Conservation (phyloP, 306 rosid genomes). For the Prunus campanulata region DNA sequence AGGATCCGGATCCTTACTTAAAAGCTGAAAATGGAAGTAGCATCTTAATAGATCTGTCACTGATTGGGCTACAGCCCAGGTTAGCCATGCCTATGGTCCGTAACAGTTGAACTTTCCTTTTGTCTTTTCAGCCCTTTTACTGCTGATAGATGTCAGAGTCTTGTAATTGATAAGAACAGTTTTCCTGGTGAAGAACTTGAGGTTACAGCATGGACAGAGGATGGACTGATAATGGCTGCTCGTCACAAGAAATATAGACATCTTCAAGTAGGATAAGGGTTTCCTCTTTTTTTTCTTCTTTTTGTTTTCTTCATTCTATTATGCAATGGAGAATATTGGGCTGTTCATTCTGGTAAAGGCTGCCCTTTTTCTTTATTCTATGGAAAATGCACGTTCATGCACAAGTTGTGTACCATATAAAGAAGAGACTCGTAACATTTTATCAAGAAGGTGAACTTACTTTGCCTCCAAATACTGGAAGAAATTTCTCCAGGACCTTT, state of each 20-base stretch:
- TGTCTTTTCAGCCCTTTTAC: slow-evolving; percentile 66
- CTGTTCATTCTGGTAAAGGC: too few relatives aligned
- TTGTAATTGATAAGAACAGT: slow-evolving; percentile 80
- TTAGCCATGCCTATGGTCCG: too few relatives aligned
- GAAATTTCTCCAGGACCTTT: too few relatives aligned
- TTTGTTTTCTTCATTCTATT: background rate
- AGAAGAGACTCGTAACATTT: background rate
- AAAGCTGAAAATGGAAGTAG: too few relatives aligned
- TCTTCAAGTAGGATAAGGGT: slow-evolving; percentile 55
- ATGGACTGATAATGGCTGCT: slow-evolving; percentile 93
- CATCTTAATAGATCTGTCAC: too few relatives aligned
- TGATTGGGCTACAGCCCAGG: too few relatives aligned
- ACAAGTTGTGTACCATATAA: background rate
- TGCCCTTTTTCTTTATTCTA: background rate
- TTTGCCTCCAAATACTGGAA: background rate
- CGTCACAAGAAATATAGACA: slow-evolving; percentile 78
- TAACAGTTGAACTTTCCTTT: background rate
- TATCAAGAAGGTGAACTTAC: background rate
- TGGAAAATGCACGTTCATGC: background rate
- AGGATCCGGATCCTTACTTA: too few relatives aligned
- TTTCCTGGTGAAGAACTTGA: slow-evolving; percentile 79
- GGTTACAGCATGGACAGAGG: slow-evolving; percentile 88
- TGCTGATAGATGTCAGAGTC: slow-evolving; percentile 95
- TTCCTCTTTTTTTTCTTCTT: background rate
- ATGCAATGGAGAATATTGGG: background rate